Evolutionary conservation across 2,329 filamentous ascomycete genomes (phyloP), one percentile per base, ranked within the genome.

Genomic region (Fusarium transvaalense): DNA sequence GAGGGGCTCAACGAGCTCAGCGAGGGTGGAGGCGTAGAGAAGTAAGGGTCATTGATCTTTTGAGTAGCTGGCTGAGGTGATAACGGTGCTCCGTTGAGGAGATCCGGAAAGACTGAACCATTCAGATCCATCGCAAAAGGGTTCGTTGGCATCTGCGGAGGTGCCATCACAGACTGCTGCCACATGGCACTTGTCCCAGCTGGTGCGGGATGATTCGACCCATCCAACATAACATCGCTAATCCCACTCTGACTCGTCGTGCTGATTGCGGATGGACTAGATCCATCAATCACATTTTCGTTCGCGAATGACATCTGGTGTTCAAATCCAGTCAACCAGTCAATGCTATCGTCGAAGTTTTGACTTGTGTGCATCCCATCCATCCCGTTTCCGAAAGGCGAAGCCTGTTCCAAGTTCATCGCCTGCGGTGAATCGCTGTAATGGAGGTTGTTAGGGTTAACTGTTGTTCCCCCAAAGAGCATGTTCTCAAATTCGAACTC

Each of bases 211-310:
- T 90, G 89, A 78, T 90, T 91, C 37, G 88, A 88, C 62, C 92
- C 93, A 78, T 97, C 94, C 60, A 96, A 84, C 91, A 97, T 94
- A 62, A 94, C 89, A 77, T 98, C 96, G 79, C 93, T 97, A 78
- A 94, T 92, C 51, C 91, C 92, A 77, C 92, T 95, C 76, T 97
- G 94, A 80, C 94, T 98, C 61, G 92, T 93, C 42, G 93, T 97
- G 82, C 95, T 98, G 78, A 98, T 95, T 46, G 94, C 94, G 10
- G 96, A 98, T 17, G 96, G 96, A 15, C 96, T 98, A 13, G 96
- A 98, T 61, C 92, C 94, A 74, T 97, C 95, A 55, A 97, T 88
- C 29, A 92, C 93, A 69, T 90, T 91, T 72, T 97, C 94, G 74
- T 91, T 91, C 56, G 84, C 82, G 77, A 93, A 89, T 10, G 87